Base-by-base conservation (phyloP, 1,284 basidiomycete genomes). In the Puccinia horiana region DNA sequence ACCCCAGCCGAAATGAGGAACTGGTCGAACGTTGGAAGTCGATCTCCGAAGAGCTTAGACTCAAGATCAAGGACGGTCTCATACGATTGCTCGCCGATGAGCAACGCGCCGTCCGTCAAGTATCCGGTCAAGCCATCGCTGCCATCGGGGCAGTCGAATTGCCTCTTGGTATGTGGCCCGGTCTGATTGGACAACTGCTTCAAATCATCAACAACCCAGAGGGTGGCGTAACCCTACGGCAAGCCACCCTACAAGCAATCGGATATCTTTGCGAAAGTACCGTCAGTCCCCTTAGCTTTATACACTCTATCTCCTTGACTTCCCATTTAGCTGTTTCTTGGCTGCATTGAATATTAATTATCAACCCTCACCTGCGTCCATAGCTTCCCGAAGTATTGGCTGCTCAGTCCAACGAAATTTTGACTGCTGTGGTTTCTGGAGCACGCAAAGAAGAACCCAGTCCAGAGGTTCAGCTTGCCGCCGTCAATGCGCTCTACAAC, bases 341-440 rank as follows among this genome's bases (percentile, higher is more conserved):
- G 82, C 75, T 79, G 84, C 85, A 69, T 85, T 79, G 35, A 83
- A 83, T 83, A 52, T 76, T 49, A n/a, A 54, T 23, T 18, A 37
- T 16, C 23, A 2, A 47, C 69, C 42, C n/a, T 1, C 83, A n/a
- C n/a, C n/a, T n/a, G n/a, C n/a, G n/a, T n/a, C n/a, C n/a, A n/a
- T n/a, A 97, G 94, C 93, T 93, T 91, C 94, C 95, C 32, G 94
- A 96, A 85, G 92, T 96, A 83, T 88, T 99, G 83, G 92, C 92
- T 74, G 87, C 93, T 77, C 92, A 95, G 86, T 94, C 96, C 12
- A 98, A 99, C 86, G 95, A 99, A 88, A 99, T 99, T 85, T 89
- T 99, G 81, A 99, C 97, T 29, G 96, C 96, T 29, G 97, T 99
- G 83, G 96, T 99, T 79, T 96, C 98, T 87, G 97, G 97, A 32